Percentiles rank a stretch among this genome's conserved stretches.
Conservation (phyloP, 345 rosid species). For the Hibiscus mutabilis region DNA sequence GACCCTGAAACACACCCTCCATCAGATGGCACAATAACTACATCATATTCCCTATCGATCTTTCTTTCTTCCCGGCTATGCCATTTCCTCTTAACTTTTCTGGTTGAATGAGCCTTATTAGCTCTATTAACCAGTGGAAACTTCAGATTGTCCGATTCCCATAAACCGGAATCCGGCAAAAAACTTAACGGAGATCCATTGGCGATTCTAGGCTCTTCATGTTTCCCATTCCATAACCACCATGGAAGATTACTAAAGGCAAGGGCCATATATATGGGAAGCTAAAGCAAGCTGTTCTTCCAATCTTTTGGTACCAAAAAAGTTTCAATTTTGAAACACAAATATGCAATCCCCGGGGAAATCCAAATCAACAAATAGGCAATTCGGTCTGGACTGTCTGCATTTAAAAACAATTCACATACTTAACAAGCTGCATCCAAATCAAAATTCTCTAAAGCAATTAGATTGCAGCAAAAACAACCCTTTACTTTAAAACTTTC, state of each 20-base stretch:
- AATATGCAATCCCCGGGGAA: background rate
- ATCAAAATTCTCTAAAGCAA: conserved; percentile 2
- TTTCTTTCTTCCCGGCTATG: conserved; percentile 58
- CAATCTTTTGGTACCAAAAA: conserved; percentile 4
- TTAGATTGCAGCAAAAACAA: background rate
- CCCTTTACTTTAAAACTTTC: background rate
- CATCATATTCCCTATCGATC: conserved; percentile 59
- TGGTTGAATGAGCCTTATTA: conserved; percentile 37
- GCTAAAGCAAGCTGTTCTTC: background rate
- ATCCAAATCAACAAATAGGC: background rate
- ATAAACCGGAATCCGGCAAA: conserved; percentile 30
- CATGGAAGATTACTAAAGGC: conserved; percentile 50
- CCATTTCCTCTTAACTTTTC: conserved; percentile 56
- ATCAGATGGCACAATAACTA: conserved; percentile 74
- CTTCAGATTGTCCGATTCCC: conserved; percentile 52
- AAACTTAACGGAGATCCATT: conserved; percentile 35
- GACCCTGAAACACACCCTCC: conserved; percentile 72
- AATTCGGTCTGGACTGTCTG: background rate
- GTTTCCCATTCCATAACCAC: conserved; percentile 64
- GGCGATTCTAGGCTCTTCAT: conserved; percentile 35
- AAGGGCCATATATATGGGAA: conserved; percentile 37
- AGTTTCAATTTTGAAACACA: too few relatives aligned
- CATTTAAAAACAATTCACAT: conserved; percentile 4
- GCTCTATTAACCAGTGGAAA: conserved; percentile 42
- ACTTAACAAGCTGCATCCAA: conserved; percentile 1